Percentiles rank a stretch among this genome's conserved stretches.
Conservation (phyloP, 2,329 filamentous ascomycete species). For the Emericellopsis cladophorae region DNA sequence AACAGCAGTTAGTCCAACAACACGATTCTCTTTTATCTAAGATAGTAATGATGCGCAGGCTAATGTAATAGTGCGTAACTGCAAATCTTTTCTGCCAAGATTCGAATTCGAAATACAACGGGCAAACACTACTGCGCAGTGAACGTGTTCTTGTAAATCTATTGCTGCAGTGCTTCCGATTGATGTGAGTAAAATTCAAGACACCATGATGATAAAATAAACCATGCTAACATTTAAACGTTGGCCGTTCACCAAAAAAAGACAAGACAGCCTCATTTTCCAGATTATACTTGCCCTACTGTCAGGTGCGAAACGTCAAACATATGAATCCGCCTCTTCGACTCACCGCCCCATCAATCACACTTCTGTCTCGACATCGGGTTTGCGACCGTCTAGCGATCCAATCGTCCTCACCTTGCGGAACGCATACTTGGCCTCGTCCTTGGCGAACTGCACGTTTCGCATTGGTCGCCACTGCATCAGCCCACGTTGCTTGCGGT, state of each 20-base stretch:
- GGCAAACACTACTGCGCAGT: too few relatives aligned
- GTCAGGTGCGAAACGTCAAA: background rate
- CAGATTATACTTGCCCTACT: background rate
- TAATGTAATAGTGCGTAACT: too few relatives aligned
- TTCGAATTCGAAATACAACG: too few relatives aligned
- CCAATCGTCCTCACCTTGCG: conserved; percentile 66
- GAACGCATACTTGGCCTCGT: conserved; percentile 71
- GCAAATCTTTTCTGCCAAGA: too few relatives aligned
- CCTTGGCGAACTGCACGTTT: conserved; percentile 75
- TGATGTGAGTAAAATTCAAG: too few relatives aligned
- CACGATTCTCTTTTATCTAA: too few relatives aligned
- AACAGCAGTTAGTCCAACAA: too few relatives aligned
- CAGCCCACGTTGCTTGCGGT: conserved; percentile 74
- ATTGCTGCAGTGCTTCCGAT: too few relatives aligned
- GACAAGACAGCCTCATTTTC: background rate
- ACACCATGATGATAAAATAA: background rate
- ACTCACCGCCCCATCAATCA: conserved; percentile 13
- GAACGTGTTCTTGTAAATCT: too few relatives aligned
- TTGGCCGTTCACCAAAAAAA: background rate
- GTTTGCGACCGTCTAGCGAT: conserved; percentile 67
- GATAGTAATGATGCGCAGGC: too few relatives aligned
- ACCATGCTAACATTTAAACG: background rate
- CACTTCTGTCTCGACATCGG: conserved; percentile 74
- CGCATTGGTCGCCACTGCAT: conserved; percentile 94
- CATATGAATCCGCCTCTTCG: too few relatives aligned